Evolutionary conservation across 441 rosid species (phyloP), one percentile per base, ranked within the genome.

Genomic region (Theobroma grandiflorum): DNA sequence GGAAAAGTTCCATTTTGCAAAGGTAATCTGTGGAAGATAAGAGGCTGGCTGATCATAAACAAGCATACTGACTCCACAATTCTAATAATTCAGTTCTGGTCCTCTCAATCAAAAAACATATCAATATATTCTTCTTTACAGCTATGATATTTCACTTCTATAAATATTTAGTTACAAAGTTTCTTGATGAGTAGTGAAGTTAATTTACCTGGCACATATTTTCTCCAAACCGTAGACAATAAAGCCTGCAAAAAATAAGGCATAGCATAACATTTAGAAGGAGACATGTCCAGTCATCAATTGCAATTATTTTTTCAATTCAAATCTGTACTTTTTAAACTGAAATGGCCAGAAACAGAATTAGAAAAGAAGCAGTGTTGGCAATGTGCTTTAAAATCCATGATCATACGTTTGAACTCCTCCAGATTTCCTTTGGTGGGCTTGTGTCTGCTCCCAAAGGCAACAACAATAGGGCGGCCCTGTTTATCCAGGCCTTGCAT

Each of bases 401-500:
- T 7, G 1, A 9, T 76, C 90, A 67, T 82, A 94, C 95, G 94
- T 82, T 95, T 93, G 86, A 95, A 82, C 72, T 93, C 98, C 20
- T 93, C 95, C 2, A 84, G 78, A 77, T 74, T 85, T 82, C 91
- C 89, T 78, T 93, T 92, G 61, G 83, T 77, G 9, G 94, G 97
- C 79, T 81, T 89, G 69, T 95, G 98, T 72, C 87, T 90, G 69
- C 84, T 87, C 10, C 93, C 96, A 65, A 84, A 80, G 78, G 55
- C 79, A 62, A 93, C 88, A 4, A 85, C 77, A 11, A 96, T 80
- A 6, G 97, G 98, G 33, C 93, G 95, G 64, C 93, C 93, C 59
- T 40, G 77, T 87, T 88, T 93, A 72, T 96, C 99, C 70, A 82
- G 73, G 9, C 98, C 99, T 80, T 91, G 97, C 89, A 91, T 83